phyloP scores from a whole-genome alignment of 2,329 filamentous ascomycete genomes.

The Fusarium zealandicum region DNA sequence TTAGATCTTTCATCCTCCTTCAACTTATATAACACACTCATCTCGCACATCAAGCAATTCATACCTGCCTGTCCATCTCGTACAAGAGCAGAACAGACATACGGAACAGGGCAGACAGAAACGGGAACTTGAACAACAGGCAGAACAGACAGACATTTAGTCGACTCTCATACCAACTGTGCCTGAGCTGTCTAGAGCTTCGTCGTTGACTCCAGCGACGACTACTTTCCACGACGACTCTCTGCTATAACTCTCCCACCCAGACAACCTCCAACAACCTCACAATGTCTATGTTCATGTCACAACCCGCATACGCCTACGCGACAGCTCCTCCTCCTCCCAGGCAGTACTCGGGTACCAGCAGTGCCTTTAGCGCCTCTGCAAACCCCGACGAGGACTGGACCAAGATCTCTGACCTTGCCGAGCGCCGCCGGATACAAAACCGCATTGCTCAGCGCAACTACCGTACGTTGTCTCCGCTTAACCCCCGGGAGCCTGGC shows the following conservation, averaged over 20 bases:
- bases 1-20: slow-evolving; percentile 19
- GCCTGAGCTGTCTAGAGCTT: slow-evolving; percentile 25
- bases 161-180: no score
- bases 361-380: slow-evolving; percentile 92
- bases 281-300: slow-evolving; percentile 49
- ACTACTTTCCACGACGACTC: slow-evolving; percentile 7
- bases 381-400: slow-evolving; percentile 97
- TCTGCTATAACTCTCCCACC: slow-evolving; percentile 14
- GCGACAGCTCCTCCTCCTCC: slow-evolving; percentile 50
- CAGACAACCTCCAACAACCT: slow-evolving; percentile 13
- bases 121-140: slow-evolving; percentile 14
- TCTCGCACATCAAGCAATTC: slow-evolving; percentile 20
- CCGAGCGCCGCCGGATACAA: slow-evolving; percentile 91
- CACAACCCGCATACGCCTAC: slow-evolving; percentile 47
- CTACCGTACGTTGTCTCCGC: slow-evolving; percentile 73
- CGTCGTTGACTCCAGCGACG: slow-evolving; percentile 23
- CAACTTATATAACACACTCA: slow-evolving; percentile 10
- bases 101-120: slow-evolving; percentile 25
- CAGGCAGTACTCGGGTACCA: slow-evolving; percentile 78
- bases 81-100: slow-evolving; percentile 23
- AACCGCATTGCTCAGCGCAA: slow-evolving; percentile 98
- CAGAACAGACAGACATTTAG: slow-evolving; percentile 5
- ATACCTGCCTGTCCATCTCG: slow-evolving; percentile 19
- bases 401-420: slow-evolving; percentile 98
- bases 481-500: slow-evolving; percentile 4